Percentiles rank a stretch among this genome's conserved stretches.
phyloP scores from a whole-genome alignment of 805 yeast genomes.

The Sungouiozyma intestinalis region DNA sequence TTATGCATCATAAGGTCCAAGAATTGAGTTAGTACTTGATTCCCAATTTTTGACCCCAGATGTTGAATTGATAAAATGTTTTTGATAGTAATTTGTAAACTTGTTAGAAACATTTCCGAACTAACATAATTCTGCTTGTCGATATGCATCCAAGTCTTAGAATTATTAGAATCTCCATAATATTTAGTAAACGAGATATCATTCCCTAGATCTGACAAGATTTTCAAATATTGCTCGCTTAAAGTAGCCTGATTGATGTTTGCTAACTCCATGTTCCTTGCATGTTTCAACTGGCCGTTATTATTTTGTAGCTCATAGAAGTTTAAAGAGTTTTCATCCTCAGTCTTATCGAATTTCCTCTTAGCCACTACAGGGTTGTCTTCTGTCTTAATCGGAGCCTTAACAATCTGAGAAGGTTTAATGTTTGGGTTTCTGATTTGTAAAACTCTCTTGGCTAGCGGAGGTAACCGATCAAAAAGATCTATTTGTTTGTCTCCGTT shows the following conservation, averaged over 20 bases:
- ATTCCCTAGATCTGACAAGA: slow-evolving; percentile 9
- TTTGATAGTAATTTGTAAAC: slow-evolving; percentile 10
- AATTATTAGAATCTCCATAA: slow-evolving; percentile 3
- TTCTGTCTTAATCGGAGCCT: slow-evolving; percentile 2
- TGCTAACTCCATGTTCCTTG: neutral
- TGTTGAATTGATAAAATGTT: slow-evolving; percentile 12
- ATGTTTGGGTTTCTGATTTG: slow-evolving; percentile 3
- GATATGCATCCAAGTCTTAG: slow-evolving; percentile 14
- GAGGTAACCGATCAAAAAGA: slow-evolving; percentile 16
- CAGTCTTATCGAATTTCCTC: neutral
- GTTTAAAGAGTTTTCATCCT: neutral
- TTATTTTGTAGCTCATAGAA: neutral
- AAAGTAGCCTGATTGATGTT: slow-evolving; percentile 14
- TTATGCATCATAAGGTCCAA: slow-evolving; percentile 14
- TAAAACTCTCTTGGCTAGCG: slow-evolving; percentile 14
- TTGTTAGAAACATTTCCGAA: slow-evolving; percentile 10
- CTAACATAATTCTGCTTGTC: slow-evolving; percentile 7
- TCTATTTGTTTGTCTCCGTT: slow-evolving; percentile 1
- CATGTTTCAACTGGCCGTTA: neutral
- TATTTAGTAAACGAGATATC: slow-evolving; percentile 5
- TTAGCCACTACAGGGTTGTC: neutral
- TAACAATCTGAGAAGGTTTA: neutral
- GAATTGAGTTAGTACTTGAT: slow-evolving; percentile 7
- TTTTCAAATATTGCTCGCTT: slow-evolving; percentile 15
- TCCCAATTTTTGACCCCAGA: slow-evolving; percentile 5